A percentile compares a stretch with the other conserved stretches of the same genome.
These are phyloP conservation scores for Nothophoma quercina DNA, from an alignment of 2,329 filamentous ascomycete species.

Conservation along the genomic window DNA sequence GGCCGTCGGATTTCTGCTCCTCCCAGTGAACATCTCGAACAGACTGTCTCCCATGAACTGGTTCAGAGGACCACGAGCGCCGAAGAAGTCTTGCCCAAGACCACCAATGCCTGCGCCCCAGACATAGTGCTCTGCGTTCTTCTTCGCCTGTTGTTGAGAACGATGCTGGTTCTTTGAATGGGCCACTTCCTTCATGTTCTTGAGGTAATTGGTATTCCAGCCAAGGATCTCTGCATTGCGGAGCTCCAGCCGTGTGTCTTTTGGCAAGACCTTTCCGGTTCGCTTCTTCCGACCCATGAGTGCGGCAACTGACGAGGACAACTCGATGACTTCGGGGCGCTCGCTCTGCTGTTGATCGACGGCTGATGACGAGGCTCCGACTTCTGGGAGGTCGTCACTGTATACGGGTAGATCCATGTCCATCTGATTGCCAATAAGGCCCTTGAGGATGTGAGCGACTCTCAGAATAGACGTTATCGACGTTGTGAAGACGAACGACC, in stretches of 20 bases:
- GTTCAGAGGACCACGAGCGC: constrained; percentile 55
- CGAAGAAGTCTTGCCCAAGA: constrained; percentile 54
- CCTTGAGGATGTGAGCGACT: constrained; percentile 29
- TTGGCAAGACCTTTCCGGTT: constrained; percentile 51
- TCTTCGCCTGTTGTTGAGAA: constrained; percentile 60
- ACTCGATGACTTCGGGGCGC: constrained; percentile 37
- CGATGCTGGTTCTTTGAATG: constrained; percentile 56
- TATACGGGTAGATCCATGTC: constrained; percentile 44
- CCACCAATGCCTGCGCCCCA: constrained; percentile 64
- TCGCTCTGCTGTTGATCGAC: constrained; percentile 17
- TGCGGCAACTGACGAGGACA: constrained; percentile 50
- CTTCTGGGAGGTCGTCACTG: constrained; percentile 45
- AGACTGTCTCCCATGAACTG: constrained; percentile 66
- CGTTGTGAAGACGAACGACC: neutral
- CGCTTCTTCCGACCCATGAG: constrained; percentile 50
- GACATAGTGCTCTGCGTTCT: constrained; percentile 69
- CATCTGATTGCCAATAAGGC: constrained; percentile 30
- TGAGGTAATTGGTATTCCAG: constrained; percentile 67
- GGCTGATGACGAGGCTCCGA: constrained; percentile 33
- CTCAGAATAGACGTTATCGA: constrained; percentile 1
- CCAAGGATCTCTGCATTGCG: constrained; percentile 62
- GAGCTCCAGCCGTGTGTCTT: constrained; percentile 61
- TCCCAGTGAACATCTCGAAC: constrained; percentile 56
- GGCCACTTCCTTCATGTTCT: constrained; percentile 64
- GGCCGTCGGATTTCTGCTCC: constrained; percentile 33